phyloP scores from a whole-genome alignment of 2,329 filamentous ascomycete species.

The Diaporthe batatas region DNA sequence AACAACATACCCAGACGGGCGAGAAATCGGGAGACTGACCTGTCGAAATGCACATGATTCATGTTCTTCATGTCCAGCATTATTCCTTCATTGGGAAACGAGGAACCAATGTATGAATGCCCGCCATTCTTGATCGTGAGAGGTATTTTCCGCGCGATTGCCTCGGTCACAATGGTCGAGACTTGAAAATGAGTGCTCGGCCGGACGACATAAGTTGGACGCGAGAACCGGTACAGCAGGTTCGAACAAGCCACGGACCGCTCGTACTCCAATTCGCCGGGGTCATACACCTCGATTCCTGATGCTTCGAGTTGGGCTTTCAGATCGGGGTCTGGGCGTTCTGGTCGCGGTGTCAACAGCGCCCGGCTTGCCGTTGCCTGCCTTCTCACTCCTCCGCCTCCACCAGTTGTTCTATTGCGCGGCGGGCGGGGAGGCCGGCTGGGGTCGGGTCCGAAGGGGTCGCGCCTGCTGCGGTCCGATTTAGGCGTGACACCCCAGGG shows the following conservation, averaged over 20 bases:
- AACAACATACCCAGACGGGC: not conserved
- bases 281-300: conserved; percentile 35
- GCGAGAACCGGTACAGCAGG: conserved; percentile 47
- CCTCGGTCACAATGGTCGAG: conserved; percentile 41
- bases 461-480: too few species aligned
- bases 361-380: too few species aligned
- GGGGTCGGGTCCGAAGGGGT: too few species aligned
- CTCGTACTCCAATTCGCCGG: conserved; percentile 44
- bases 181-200: conserved; percentile 44
- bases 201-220: conserved; percentile 47
- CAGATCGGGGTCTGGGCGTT: not conserved
- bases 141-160: conserved; percentile 13
- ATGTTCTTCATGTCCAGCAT: conserved; percentile 50
- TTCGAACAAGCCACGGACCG: conserved; percentile 47
- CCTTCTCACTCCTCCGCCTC: too few species aligned
- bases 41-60: conserved; percentile 48
- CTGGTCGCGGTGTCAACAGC: not conserved
- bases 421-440: too few species aligned
- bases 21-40: not conserved
- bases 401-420: too few species aligned
- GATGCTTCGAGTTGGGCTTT: not conserved
- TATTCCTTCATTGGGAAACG: conserved; percentile 48
- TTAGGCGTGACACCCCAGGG: too few species aligned
- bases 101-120: conserved; percentile 51
- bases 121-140: conserved; percentile 51